Conservation (phyloP, 106 monocot species). For the Allium cepa region DNA sequence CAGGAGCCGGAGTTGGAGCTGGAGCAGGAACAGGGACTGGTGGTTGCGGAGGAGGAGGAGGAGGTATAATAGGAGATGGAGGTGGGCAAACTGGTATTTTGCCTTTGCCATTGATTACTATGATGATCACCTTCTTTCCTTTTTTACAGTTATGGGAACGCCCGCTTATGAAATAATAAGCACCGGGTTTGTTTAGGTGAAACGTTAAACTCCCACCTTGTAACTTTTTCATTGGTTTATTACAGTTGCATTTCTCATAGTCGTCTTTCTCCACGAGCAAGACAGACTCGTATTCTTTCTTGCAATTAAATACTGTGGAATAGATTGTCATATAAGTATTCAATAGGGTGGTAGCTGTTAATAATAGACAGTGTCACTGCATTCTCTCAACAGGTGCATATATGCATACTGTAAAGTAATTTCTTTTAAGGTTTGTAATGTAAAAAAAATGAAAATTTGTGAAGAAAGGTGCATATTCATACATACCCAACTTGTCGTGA, state of each 20-base stretch:
- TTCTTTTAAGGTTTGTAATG: background rate
- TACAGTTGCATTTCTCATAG: conserved; percentile 45
- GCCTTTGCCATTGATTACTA: conserved; percentile 35
- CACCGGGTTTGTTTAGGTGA: conserved; percentile 43
- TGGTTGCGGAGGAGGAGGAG: background rate
- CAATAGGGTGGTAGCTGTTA: too few species aligned
- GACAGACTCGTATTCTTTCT: conserved; percentile 58
- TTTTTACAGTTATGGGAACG: conserved; percentile 27
- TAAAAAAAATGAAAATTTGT: background rate
- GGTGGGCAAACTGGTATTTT: background rate
- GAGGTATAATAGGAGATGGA: background rate
- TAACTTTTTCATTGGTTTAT: conserved; percentile 32
- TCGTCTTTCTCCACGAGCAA: conserved; percentile 46
- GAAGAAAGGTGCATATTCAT: background rate
- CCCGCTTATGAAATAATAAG: conserved; percentile 74
- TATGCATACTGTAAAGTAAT: background rate
- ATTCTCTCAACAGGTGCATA: background rate
- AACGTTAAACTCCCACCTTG: conserved; percentile 31
- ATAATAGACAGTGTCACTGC: too few species aligned
- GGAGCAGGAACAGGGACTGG: background rate
- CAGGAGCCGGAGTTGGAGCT: background rate
- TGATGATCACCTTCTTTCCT: conserved; percentile 57
- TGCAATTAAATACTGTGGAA: conserved; percentile 62
- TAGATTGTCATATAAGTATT: too few species aligned
- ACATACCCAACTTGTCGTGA: conserved; percentile 47